Evolutionary conservation across 176 grass and related monocot species (phyloP).

Genomic region (Guadua angustifolia): DNA sequence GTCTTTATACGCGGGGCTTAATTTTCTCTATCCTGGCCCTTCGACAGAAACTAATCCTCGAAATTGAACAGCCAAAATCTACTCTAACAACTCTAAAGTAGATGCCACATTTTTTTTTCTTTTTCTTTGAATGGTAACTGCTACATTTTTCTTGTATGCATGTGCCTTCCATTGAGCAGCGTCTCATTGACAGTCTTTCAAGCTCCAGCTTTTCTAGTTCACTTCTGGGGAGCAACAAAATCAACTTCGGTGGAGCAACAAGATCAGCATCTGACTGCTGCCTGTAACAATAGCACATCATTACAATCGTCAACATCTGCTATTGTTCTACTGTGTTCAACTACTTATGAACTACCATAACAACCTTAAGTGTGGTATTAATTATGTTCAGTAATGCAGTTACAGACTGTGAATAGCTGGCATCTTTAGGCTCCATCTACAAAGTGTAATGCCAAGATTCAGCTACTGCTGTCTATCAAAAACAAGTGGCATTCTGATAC

Average conservation of each 20-base stretch:
- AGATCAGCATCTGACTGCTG: slow-evolving; percentile 19
- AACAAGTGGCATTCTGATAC: slow-evolving; percentile 31
- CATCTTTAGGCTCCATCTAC: slow-evolving; percentile 16
- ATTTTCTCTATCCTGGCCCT: too few species aligned
- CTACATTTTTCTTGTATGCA: slow-evolving; percentile 5
- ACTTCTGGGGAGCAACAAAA: background rate
- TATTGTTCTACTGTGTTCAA: background rate
- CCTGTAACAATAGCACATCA: background rate
- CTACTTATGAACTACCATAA: background rate
- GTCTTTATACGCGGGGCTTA: too few species aligned
- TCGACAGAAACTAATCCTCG: too few species aligned
- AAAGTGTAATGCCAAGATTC: background rate
- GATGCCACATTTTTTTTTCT: background rate
- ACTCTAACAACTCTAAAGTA: background rate
- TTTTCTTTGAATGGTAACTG: background rate
- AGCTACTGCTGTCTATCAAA: background rate
- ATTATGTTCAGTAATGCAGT: background rate
- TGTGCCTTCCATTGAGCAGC: background rate
- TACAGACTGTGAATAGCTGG: background rate
- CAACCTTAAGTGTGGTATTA: background rate
- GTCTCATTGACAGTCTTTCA: background rate
- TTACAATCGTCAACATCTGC: background rate
- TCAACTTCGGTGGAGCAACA: background rate
- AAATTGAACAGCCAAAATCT: background rate
- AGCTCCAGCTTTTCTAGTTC: slow-evolving; percentile 2